Evolutionary conservation across 495 filamentous ascomycete genomes (phyloP), one percentile per base, ranked within the genome.

Genomic region (Astrothelium macrocarpum): DNA sequence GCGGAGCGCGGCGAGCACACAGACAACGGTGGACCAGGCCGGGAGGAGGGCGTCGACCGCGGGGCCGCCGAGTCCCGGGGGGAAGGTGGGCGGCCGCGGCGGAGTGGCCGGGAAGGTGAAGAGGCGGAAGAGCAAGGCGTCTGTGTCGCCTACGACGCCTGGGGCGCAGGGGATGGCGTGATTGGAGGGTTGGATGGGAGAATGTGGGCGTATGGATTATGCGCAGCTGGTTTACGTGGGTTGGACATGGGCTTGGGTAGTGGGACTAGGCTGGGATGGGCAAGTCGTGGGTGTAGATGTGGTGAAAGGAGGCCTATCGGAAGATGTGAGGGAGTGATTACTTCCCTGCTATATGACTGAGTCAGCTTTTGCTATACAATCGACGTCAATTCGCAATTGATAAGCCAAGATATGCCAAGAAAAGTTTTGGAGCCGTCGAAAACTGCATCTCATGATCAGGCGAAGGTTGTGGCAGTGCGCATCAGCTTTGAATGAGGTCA

Each of bases 101-200:
- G 39, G 81, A 83, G 70, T 80, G 78, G 78, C 78, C 12, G 59
- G 68, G 36, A 84, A 82, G 67, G 71, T 71, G 36, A 86, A 82
- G 73, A 74, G 82, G 66, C 77, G 79, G 73, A 87, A 86, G 79
- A 86, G 85, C 65, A 86, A 76, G 64, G 67, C 62, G 32, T 20
- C 59, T 2, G n/a, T 56, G 49, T 56, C 49, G 20, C 49, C 49
- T 2, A 56, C 49, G 49, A 26, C 49, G 25, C 5, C 20, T 25
- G 49, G 20, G 4, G 20, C 9, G 20, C 20, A 29, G 25, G 49
- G 25, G 25, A 56, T 56, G 49, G 16, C 25, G 49, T 56, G 25
- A 56, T 56, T 56, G 25, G 5, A 29, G 25, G 49, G 2, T 26
- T 2, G 49, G 29, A 56, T 2, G n/a, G 20, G 49, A 4, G 7